Evolutionary conservation across 331 rosid genomes (phyloP).

Genomic region (Malus hybrid): DNA sequence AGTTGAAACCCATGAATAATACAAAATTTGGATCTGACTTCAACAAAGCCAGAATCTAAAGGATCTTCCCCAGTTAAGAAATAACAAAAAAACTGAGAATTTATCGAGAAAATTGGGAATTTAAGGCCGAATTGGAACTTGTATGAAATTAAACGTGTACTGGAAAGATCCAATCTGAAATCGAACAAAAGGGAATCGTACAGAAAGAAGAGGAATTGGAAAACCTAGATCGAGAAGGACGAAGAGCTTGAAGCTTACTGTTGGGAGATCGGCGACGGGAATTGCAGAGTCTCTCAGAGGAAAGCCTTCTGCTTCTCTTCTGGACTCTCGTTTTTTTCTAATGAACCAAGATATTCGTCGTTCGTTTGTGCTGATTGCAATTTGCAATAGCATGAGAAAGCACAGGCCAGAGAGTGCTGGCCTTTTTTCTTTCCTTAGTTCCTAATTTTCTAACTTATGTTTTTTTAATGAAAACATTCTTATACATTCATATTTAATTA

Average conservation of each 20-base stretch:
- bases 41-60: conserved; percentile 1
- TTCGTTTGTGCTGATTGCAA: neutral
- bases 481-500: neutral
- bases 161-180: neutral
- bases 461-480: too few relatives aligned
- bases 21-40: conserved; percentile 40
- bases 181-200: neutral
- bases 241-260: neutral
- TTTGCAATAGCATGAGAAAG: neutral
- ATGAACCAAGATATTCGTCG: neutral
- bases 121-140: neutral
- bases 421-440: neutral
- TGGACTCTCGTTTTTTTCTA: neutral
- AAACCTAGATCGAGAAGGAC: conserved; percentile 3
- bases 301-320: neutral
- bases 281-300: neutral
- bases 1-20: conserved; percentile 5
- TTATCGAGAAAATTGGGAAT: neutral
- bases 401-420: neutral
- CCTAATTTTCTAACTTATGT: neutral
- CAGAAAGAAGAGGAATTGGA: neutral
- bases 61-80: neutral
- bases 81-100: neutral
- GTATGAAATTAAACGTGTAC: neutral
- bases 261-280: neutral